Percentiles rank a stretch among this genome's conserved stretches.
Conservation (phyloP, 129 eudicot genomes). For the Escallonia rubra region DNA sequence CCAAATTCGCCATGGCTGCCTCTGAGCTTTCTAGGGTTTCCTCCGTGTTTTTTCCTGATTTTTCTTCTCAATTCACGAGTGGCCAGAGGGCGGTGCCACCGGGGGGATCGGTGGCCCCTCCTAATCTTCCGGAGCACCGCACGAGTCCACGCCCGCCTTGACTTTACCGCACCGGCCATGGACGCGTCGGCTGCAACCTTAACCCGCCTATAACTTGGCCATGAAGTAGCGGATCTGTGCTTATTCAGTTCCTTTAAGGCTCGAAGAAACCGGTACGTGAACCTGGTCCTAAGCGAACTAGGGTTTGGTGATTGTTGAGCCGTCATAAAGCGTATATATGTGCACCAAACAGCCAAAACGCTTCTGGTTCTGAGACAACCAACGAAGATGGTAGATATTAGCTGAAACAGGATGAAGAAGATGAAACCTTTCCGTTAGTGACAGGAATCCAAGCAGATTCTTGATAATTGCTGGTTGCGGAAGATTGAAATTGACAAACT, state of each 20-base stretch:
- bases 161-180: constrained; percentile 64
- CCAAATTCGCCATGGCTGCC: neutral
- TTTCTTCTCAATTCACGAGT: constrained; percentile 5
- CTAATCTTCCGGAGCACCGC: constrained; percentile 47
- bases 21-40: constrained; percentile 26
- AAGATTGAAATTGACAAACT: too few species aligned
- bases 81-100: neutral
- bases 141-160: constrained; percentile 75
- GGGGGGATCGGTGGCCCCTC: constrained; percentile 11
- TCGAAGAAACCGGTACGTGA: constrained; percentile 47
- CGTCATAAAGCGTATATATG: constrained; percentile 13
- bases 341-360: too few species aligned
- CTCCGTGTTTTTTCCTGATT: neutral
- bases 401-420: too few species aligned
- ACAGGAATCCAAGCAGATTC: too few species aligned
- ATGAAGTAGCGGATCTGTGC: neutral
- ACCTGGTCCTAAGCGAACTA: constrained; percentile 44
- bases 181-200: constrained; percentile 69
- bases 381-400: too few species aligned
- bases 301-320: constrained; percentile 28
- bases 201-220: constrained; percentile 25
- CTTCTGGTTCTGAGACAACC: too few species aligned
- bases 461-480: too few species aligned
- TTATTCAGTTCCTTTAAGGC: constrained; percentile 45
- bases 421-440: too few species aligned